Base-by-base conservation (phyloP, 441 rosid species). In the Pelargonium myrrhifolium region DNA sequence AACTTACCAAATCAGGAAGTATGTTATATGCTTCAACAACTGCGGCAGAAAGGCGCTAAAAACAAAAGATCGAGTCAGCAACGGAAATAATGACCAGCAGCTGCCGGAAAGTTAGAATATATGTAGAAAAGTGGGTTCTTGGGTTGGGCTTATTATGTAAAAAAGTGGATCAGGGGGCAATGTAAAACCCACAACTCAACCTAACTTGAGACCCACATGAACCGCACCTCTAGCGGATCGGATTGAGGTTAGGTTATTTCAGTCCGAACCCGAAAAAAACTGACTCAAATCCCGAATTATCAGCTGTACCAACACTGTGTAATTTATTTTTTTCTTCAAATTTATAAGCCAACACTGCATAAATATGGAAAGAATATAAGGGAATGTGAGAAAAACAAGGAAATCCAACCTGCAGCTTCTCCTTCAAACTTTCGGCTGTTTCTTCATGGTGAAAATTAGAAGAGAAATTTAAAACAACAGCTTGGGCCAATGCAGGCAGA, bases 401-500 rank as follows among this genome's bases (percentile, higher is more conserved):
- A 71, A 70, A 72, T 26, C 66, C 39, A 74, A 87, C 98, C 98
- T 89, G 89, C 45, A 87, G 80, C 74, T 82, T 89, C 76, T 87
- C 93, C 75, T 72, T 87, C 59, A 82, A 62, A 72, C 51, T 77
- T 66, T 82, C 84, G 35, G 77, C 47, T 49, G 51, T 70, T 65
- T 72, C 84, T 76, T 78, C 85, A 62, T 68, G 68, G 47, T 65
- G 65, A 65, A 72, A 73, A 37, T 63, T 68, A 60, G 59, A 55
- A 68, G 69, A 77, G 26, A 83, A 86, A 86, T 88, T 82, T 85
- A 85, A 76, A 20, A 83, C 89, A 51, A 92, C 74, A 62, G 96
- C 96, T 76, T 85, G 87, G 72, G 96, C 96, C 65, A 89, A 69
- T 63, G 96, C 95, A 71, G 96, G 98, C 53, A 92, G 83, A 77